A percentile compares a stretch with the other conserved stretches of the same genome.
These are phyloP conservation scores for Mycothermus thermophilus DNA, from an alignment of 495 filamentous ascomycete genomes.

Conservation along the genomic window DNA sequence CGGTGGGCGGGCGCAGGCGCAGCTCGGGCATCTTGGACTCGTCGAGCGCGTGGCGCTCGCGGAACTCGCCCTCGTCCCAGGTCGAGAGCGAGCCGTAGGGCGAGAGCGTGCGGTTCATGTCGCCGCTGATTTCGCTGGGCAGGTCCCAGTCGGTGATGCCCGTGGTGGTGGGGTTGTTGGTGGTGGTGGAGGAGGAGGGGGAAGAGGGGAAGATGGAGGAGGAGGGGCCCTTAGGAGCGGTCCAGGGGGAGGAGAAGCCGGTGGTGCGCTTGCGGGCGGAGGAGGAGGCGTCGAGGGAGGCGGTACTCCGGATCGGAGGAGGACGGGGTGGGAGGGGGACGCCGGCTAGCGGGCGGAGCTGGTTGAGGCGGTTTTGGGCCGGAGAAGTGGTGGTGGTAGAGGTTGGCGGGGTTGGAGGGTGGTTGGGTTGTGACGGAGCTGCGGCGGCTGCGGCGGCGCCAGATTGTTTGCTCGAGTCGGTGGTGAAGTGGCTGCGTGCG, in stretches of 20 bases:
- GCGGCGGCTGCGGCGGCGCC: conserved; percentile 2
- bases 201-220: not conserved
- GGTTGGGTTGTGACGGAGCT: not conserved
- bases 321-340: conserved; percentile 1
- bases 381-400: not conserved
- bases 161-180: not conserved
- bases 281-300: not conserved
- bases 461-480: conserved; percentile 2
- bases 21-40: conserved; percentile 15
- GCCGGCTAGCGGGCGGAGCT: not conserved
- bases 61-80: conserved; percentile 7
- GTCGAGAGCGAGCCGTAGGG: conserved; percentile 1
- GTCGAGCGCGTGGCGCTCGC: conserved; percentile 5
- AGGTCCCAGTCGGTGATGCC: too few relatives aligned
- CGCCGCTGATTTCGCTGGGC: not conserved
- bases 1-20: conserved; percentile 38
- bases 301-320: not conserved
- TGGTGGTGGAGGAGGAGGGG: not conserved
- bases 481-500: conserved; percentile 4
- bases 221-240: not conserved
- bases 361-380: not conserved
- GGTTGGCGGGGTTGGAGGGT: not conserved
- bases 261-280: too few relatives aligned
- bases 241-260: not conserved
- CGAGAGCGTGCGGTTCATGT: conserved; percentile 1